Conservation (phyloP, 208 protist genomes). For the Crithidia thermophila region DNA sequence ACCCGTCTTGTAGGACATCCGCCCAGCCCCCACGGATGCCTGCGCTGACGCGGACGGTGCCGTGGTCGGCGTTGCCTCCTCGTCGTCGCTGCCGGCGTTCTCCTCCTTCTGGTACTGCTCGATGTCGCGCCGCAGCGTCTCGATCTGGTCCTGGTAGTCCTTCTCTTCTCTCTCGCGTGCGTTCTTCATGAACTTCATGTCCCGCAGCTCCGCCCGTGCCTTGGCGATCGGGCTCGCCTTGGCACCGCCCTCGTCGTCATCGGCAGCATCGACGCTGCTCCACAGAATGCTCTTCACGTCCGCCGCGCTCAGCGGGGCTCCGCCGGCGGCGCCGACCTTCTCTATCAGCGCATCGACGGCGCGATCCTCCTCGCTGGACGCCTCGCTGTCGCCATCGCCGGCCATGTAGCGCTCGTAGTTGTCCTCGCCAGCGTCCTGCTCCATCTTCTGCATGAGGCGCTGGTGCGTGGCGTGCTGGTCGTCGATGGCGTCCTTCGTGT, state of each 20-base stretch:
- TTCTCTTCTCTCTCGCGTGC: constrained; percentile 70
- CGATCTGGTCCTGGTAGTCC: constrained; percentile 58
- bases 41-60: neutral
- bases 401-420: constrained; percentile 61
- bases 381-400: constrained; percentile 41
- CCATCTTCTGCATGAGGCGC: constrained; percentile 90
- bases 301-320: constrained; percentile 14
- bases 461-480: constrained; percentile 87
- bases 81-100: neutral
- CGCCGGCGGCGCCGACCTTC: constrained; percentile 22
- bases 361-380: constrained; percentile 78
- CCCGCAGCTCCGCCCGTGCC: constrained; percentile 65
- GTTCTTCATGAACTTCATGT: constrained; percentile 90
- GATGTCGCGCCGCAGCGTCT: constrained; percentile 59
- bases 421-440: constrained; percentile 83
- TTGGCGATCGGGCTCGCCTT: constrained; percentile 54
- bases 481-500: constrained; percentile 87
- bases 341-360: constrained; percentile 81
- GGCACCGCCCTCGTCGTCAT: constrained; percentile 10
- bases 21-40: constrained; percentile 13
- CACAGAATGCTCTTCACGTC: constrained; percentile 55
- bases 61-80: neutral
- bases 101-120: constrained; percentile 38
- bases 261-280: constrained; percentile 30
- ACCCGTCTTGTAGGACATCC: constrained; percentile 16